Evolutionary conservation across 129 eudicot genomes (phyloP).

Genomic region (Heracleum sosnowskyi): DNA sequence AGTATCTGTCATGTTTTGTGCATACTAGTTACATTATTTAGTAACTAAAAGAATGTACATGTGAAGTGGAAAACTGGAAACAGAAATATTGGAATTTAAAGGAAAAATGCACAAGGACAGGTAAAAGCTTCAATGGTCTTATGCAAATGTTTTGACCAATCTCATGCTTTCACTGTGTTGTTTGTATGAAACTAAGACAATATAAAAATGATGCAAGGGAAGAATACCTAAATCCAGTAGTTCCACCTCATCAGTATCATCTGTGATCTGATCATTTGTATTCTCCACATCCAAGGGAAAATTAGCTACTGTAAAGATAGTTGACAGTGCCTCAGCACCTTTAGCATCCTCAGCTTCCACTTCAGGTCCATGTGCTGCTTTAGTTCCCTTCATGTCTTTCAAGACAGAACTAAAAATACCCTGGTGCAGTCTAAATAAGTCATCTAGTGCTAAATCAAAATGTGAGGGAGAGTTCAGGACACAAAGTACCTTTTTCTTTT

Average conservation of each 20-base stretch:
- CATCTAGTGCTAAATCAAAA: slow-evolving; percentile 9
- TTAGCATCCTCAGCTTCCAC: slow-evolving; percentile 37
- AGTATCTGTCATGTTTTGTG: background rate
- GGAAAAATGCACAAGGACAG: background rate
- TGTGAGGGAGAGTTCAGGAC: background rate
- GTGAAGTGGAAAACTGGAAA: background rate
- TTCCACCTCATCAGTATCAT: slow-evolving; percentile 44
- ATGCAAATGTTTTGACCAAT: background rate
- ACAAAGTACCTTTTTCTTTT: slow-evolving; percentile 75
- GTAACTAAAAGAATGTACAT: background rate
- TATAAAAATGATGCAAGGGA: slow-evolving; percentile 2
- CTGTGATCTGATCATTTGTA: slow-evolving; percentile 24
- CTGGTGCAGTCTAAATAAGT: slow-evolving; percentile 29
- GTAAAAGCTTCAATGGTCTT: slow-evolving; percentile 1
- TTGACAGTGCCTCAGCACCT: slow-evolving; percentile 52
- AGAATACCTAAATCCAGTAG: slow-evolving; percentile 67
- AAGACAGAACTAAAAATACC: slow-evolving; percentile 74
- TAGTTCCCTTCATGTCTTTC: slow-evolving; percentile 49
- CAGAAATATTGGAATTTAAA: background rate
- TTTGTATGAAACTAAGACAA: background rate
- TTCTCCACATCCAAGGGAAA: slow-evolving; percentile 46
- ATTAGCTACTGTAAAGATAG: slow-evolving; percentile 52
- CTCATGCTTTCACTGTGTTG: background rate
- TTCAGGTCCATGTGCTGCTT: slow-evolving; percentile 43
- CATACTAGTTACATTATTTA: background rate